A percentile compares a stretch with the other conserved stretches of the same genome.
Evolutionary conservation across 2,329 filamentous ascomycete genomes (phyloP).

Genomic region (Pseudogymnoascus sp.): DNA sequence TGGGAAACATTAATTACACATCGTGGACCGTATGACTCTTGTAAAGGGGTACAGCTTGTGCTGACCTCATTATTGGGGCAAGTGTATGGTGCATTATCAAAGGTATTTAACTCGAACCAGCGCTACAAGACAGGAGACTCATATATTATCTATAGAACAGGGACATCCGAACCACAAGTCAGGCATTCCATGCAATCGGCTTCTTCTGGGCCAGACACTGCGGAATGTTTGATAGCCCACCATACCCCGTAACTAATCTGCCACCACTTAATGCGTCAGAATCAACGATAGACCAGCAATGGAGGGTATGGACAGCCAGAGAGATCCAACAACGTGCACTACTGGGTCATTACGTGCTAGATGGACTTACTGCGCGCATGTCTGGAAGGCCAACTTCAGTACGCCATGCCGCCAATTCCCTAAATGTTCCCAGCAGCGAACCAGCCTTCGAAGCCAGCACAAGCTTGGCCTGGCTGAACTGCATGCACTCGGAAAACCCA

Average conservation of each 20-base stretch:
- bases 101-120: conserved; percentile 17
- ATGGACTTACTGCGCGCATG: conserved; percentile 38
- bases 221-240: conserved; percentile 34
- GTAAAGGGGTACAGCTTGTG: conserved; percentile 37
- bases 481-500: conserved; percentile 28
- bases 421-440: conserved; percentile 35
- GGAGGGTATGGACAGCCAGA: conserved; percentile 36
- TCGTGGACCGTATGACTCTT: conserved; percentile 35
- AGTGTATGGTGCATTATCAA: conserved; percentile 37
- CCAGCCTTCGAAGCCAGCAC: conserved; percentile 34
- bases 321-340: conserved; percentile 39
- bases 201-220: conserved; percentile 40
- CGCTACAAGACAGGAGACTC: neutral
- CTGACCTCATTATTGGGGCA: conserved; percentile 37
- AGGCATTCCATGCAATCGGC: conserved; percentile 37
- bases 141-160: conserved; percentile 27
- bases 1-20: conserved; percentile 40
- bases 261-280: conserved; percentile 28
- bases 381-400: conserved; percentile 35
- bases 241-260: conserved; percentile 29
- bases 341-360: conserved; percentile 38
- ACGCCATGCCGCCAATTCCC: conserved; percentile 36
- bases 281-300: conserved; percentile 34
- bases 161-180: conserved; percentile 36
- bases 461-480: conserved; percentile 34